phyloP scores from a whole-genome alignment of 2,329 filamentous ascomycete genomes.

The Phyllosticta capitalensis region DNA sequence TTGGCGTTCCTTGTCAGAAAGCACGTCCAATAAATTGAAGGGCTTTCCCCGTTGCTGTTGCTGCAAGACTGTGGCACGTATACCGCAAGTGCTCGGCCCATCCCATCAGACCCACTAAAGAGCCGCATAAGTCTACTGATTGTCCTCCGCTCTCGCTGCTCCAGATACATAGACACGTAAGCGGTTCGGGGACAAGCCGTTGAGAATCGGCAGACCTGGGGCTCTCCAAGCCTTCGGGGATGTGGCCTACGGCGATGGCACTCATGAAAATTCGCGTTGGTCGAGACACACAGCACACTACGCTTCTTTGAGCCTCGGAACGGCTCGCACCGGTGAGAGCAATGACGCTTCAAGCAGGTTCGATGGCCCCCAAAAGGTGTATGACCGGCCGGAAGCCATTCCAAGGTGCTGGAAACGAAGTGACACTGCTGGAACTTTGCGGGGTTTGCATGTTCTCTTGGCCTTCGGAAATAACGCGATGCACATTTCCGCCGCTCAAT shows the following conservation, averaged over 20 bases:
- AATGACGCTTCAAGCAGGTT: not conserved
- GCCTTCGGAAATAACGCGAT: not conserved
- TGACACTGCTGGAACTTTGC: not conserved
- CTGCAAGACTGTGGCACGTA: not conserved
- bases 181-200: not conserved
- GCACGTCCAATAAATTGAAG: too few species aligned
- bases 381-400: not conserved
- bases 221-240: not conserved
- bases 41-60: not conserved
- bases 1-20: too few species aligned
- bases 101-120: not conserved
- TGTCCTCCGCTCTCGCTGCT: not conserved
- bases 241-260: not conserved
- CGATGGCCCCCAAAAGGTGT: not conserved
- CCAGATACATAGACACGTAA: not conserved
- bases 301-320: not conserved
- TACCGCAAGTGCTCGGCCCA: not conserved
- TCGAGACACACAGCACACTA: not conserved
- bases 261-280: not conserved
- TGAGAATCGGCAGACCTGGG: not conserved
- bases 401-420: not conserved
- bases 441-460: not conserved
- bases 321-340: not conserved
- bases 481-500: not conserved
- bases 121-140: not conserved